Evolutionary conservation across 352 stramenopile genomes (phyloP), one percentile per base, ranked within the genome.

Genomic region (Aphanomyces cochlioides): DNA sequence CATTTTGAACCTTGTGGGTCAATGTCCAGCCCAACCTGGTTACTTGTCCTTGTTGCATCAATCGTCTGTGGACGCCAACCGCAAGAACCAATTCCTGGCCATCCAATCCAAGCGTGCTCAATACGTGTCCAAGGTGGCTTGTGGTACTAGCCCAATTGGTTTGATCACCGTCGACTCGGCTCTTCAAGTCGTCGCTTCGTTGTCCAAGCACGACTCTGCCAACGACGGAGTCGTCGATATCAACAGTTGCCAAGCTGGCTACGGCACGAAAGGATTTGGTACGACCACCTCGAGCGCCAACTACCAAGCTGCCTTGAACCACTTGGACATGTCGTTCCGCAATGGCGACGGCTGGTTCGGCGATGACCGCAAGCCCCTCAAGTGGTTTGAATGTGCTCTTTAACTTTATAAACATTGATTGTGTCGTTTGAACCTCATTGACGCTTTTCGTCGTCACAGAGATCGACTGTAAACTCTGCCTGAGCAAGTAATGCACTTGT

Each of bases 191-290:
- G 69, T 74, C 2, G 38, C 53, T 2, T 19, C 56, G 8, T n/a
- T 74, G 3, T 75, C 72, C 19, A 68, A 47, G 39, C 74, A 79
- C 45, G 43, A 69, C 4, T 73, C 60, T 13, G 38, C 63, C 17
- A 81, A 78, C 56, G 78, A 83, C 21, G 78, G 78, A 12, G 70
- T 74, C 7, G 78, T 81, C 47, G 73, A 72, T 13, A 73, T 81
- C 28, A 41, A 45, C 7, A 83, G 78, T 66, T 83, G 78, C 59
- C 65, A 63, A 4, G 69, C 56, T 0, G 53, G 38, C 39, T 19
- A 72, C 3, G 36, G 45, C 1, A 28, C 37, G 4, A 43, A 34
- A 5, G 40, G 45, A 21, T 79, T 73, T 65, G 45, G 36, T 17
- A 66, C 48, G 7, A 72, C 59, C 13, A 75, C 58, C 57, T 79